Base-by-base conservation (phyloP, 1,284 basidiomycete genomes). In the Cutaneotrichosporon curvatum region DNA sequence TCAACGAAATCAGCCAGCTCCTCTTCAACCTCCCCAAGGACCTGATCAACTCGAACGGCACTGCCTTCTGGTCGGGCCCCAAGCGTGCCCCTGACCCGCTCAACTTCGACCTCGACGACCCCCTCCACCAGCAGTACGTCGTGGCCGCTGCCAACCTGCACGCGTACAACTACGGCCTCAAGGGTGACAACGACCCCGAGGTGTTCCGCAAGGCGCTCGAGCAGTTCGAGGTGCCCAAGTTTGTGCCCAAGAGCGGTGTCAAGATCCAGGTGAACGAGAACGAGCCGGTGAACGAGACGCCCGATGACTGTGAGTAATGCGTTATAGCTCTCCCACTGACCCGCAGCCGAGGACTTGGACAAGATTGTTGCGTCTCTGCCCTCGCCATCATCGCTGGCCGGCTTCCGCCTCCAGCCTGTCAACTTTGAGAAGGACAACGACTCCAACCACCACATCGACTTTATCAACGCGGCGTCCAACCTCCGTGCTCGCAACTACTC, bases 351-450 rank as follows among this genome's bases (percentile, higher is more conserved):
- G 37, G 82, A 86, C 57, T 56, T 79, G 7, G 73, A 76, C 11
- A 76, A 79, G 32, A 72, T 87, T 47, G 65, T 79, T 43, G 76
- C 81, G 55, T 78, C 82, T 51, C 75, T 95, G 16, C 92, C 91
- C n/a, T 68, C 84, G 16, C 89, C 90, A 2, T 86, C 88, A 4
- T 87, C 88, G 16, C 75, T 99, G 38, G 90, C 87, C 32, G 95
- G 95, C 25, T 97, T 94, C 76, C 85, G 94, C 50, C 79, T 99
- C 48, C 85, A 79, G 49, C 89, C 95, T 4, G 90, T 94, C 46
- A 92, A 97, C 66, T 98, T 99, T 64, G 95, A 99, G 77, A 99
- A 99, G 76, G 95, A 99, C 69, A 94, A 98, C 65, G 95, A 99
- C 70, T 82, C 83, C 35, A 99, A 99, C 74, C 82, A 88, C 74